These are phyloP conservation scores for Aspergillus neoniger DNA, from an alignment of 2,329 filamentous ascomycete genomes.

Conservation along the genomic window DNA sequence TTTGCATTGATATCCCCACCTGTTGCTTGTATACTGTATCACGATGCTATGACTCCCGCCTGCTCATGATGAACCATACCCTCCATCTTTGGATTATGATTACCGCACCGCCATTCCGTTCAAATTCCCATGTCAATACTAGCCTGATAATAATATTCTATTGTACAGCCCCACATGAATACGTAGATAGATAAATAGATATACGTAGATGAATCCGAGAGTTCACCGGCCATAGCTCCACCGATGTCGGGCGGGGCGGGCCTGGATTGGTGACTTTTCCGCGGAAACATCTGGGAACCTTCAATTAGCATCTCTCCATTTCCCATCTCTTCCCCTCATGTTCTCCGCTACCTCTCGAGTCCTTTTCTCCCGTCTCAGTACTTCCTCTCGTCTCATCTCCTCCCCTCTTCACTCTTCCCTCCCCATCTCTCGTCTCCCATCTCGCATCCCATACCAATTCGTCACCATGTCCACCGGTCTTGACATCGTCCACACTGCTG, in stretches of 20 bases:
- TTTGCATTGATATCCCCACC: background rate
- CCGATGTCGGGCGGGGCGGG: constrained; percentile 40
- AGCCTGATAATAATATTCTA: too few relatives aligned
- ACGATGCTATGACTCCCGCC: background rate
- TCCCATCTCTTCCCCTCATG: constrained; percentile 24
- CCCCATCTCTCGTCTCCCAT: constrained; percentile 6
- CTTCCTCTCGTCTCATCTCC: constrained; percentile 17
- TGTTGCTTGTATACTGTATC: background rate
- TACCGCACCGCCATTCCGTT: background rate
- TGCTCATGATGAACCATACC: too few relatives aligned
- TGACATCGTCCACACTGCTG: constrained; percentile 43
- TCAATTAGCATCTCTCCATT: background rate
- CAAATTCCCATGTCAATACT: too few relatives aligned
- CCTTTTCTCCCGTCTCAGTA: constrained; percentile 16
- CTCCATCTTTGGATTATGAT: background rate
- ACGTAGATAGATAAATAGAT: background rate
- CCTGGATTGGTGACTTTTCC: constrained; percentile 14
- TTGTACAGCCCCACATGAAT: background rate
- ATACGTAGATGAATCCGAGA: background rate
- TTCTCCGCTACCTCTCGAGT: constrained; percentile 27
- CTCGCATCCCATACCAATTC: constrained; percentile 16
- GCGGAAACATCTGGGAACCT: constrained; percentile 15
- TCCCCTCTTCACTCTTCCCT: constrained; percentile 4
- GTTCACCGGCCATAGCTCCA: background rate
- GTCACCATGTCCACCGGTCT: constrained; percentile 44